These are phyloP conservation scores for Myxozyma mucilagina DNA, from an alignment of 805 yeast genomes.

Conservation along the genomic window DNA sequence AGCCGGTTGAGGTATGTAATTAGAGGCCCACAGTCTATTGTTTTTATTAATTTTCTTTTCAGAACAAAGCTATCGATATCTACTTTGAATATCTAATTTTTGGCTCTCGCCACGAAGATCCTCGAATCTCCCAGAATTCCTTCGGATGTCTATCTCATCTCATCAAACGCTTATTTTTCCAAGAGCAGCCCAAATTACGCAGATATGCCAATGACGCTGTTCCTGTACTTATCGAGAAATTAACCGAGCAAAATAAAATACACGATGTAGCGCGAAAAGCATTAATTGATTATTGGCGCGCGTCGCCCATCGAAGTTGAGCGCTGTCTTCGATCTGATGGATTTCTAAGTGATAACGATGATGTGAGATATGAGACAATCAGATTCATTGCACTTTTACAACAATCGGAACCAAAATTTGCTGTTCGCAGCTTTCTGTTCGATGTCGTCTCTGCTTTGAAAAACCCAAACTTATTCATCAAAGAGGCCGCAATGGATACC, in stretches of 20 bases:
- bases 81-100: constrained; percentile 14
- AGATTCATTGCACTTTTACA: constrained; percentile 34
- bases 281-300: constrained; percentile 44
- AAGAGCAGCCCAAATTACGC: constrained; percentile 40
- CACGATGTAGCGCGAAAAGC: constrained; percentile 38
- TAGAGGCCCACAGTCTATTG: background rate
- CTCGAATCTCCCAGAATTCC: constrained; percentile 33
- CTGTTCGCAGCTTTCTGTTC: constrained; percentile 41
- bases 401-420: constrained; percentile 35
- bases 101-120: constrained; percentile 11
- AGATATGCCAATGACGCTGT: constrained; percentile 40
- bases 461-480: constrained; percentile 35
- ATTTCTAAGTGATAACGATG: constrained; percentile 33
- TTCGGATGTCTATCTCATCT: constrained; percentile 50
- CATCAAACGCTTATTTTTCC: constrained; percentile 48
- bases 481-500: constrained; percentile 36
- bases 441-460: constrained; percentile 37
- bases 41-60: background rate
- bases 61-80: constrained; percentile 25
- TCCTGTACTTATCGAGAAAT: constrained; percentile 39
- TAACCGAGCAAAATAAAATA: constrained; percentile 38
- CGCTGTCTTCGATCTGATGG: constrained; percentile 39
- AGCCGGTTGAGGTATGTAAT: constrained; percentile 24
- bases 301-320: constrained; percentile 41
- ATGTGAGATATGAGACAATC: constrained; percentile 36